Percentiles rank a stretch among this genome's conserved stretches.
phyloP scores from a whole-genome alignment of 225 moss, liverwort and hornwort genomes.

The Lunularia cruciata region DNA sequence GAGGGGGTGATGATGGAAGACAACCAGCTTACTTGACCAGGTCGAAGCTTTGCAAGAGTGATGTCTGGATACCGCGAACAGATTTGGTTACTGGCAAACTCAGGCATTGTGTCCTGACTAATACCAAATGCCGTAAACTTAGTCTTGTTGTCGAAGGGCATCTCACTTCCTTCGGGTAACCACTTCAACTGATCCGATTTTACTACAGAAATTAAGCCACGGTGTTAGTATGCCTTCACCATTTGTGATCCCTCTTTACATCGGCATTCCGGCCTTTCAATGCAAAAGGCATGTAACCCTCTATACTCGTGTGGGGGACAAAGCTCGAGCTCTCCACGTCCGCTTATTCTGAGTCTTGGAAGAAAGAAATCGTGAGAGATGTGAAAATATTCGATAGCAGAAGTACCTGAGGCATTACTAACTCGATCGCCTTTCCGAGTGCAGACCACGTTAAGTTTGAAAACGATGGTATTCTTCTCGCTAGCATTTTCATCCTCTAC shows the following conservation, averaged over 20 bases:
- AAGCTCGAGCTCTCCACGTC: no score
- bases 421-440: constrained; percentile 79
- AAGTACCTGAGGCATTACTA: constrained; percentile 71
- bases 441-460: constrained; percentile 88
- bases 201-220: constrained; percentile 44
- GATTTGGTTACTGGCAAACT: constrained; percentile 58
- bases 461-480: constrained; percentile 95
- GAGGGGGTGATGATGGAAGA: not conserved
- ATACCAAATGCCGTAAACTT: constrained; percentile 84
- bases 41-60: constrained; percentile 87
- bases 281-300: no score
- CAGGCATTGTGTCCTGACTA: constrained; percentile 64
- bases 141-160: constrained; percentile 82
- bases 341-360: no score
- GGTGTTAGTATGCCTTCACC: not conserved
- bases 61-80: constrained; percentile 81
- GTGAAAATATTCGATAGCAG: no score
- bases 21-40: constrained; percentile 73
- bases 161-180: constrained; percentile 94
- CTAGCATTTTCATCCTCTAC: constrained; percentile 89
- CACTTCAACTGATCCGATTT: constrained; percentile 83
- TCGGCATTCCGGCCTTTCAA: no score
- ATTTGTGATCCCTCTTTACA: not conserved
- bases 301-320: no score
- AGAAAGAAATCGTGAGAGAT: no score